Evolutionary conservation across 352 stramenopile species (phyloP).

Genomic region (Thalassiosira pacifica): DNA sequence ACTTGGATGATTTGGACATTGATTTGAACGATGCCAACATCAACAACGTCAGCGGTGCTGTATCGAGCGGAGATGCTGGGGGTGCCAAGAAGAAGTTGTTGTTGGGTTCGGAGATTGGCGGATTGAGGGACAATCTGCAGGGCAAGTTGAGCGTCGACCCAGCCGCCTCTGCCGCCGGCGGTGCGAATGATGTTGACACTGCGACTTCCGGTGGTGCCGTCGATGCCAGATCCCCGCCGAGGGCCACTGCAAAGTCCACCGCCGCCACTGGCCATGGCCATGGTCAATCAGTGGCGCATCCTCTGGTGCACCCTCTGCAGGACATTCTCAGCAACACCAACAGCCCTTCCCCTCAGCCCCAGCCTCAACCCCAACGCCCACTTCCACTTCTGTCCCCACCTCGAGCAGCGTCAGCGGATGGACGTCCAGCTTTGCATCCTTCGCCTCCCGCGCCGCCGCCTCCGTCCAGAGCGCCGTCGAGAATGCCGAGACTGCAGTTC

Average conservation of each 20-base stretch:
- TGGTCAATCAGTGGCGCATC: neutral
- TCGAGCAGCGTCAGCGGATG: conserved; percentile 18
- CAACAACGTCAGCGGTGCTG: too few species aligned
- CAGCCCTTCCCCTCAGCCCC: neutral
- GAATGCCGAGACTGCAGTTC: conserved; percentile 33
- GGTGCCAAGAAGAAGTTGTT: too few species aligned
- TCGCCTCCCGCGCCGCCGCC: conserved; percentile 36
- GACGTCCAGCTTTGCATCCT: conserved; percentile 49
- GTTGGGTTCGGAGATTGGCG: too few species aligned
- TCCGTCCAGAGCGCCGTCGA: conserved; percentile 37
- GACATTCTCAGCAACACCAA: neutral
- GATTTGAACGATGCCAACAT: neutral
- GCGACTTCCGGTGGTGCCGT: neutral
- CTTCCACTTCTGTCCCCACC: too few species aligned
- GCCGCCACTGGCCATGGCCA: neutral
- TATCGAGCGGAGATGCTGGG: too few species aligned
- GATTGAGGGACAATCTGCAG: too few species aligned
- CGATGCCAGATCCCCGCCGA: too few species aligned
- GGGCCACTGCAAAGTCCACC: neutral
- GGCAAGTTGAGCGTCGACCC: too few species aligned
- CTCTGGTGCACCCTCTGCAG: neutral
- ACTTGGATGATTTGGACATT: too few species aligned
- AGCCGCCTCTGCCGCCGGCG: too few species aligned
- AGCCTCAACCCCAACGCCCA: too few species aligned
- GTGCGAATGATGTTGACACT: too few species aligned